Evolutionary conservation across 371 early-diverging fungal genomes (phyloP).

Genomic region (Lichtheimia ornata): DNA sequence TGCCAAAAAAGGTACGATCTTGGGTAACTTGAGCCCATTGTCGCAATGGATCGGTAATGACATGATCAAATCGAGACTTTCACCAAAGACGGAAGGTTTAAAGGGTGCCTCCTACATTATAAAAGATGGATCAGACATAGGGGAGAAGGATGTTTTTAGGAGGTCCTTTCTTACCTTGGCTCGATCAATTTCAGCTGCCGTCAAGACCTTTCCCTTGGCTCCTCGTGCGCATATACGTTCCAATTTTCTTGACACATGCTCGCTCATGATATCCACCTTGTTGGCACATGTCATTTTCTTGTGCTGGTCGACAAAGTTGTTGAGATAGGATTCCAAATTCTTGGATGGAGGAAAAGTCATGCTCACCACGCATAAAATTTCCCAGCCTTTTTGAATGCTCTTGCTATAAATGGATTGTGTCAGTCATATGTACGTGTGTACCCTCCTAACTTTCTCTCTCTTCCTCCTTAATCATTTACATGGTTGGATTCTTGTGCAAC

Average conservation of each 20-base stretch:
- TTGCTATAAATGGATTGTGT: conserved; percentile 36
- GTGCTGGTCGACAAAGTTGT: conserved; percentile 75
- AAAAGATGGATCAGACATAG: not conserved
- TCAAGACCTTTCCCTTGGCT: conserved; percentile 79
- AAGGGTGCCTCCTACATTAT: conserved; percentile 80
- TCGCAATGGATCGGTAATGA: conserved; percentile 45
- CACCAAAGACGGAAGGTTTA: conserved; percentile 90
- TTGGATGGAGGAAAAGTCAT: conserved; percentile 94
- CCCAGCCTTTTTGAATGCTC: conserved; percentile 87
- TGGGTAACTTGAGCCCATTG: conserved; percentile 63
- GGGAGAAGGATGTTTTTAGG: not conserved
- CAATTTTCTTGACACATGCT: conserved; percentile 65
- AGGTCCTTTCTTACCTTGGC: conserved; percentile 52
- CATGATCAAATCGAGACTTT: conserved; percentile 86
- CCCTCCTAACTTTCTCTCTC: not conserved
- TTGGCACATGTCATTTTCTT: conserved; percentile 39
- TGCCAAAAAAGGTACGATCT: conserved; percentile 84
- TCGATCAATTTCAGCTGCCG: conserved; percentile 79
- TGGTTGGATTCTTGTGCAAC: conserved; percentile 79
- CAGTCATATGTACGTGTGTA: not conserved
- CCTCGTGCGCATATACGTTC: conserved; percentile 75
- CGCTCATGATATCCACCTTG: conserved; percentile 57
- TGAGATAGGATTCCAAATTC: conserved; percentile 84
- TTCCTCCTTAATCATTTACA: conserved; percentile 35
- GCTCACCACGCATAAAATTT: conserved; percentile 78